These are phyloP conservation scores for Coniophora puteana DNA, from an alignment of 1,284 basidiomycete genomes.

Conservation along the genomic window DNA sequence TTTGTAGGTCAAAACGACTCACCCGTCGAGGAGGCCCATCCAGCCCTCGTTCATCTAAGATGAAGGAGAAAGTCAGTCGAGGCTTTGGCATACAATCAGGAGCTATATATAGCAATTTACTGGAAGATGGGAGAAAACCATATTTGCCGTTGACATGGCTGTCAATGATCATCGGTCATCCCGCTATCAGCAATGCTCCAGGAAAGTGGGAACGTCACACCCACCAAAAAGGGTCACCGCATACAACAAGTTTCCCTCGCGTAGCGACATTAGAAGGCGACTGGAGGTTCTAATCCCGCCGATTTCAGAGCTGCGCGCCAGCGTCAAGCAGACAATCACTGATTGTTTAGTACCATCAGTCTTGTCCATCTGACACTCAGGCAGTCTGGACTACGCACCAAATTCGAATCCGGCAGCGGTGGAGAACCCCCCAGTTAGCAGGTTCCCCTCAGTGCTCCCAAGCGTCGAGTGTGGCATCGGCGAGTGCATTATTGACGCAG, in stretches of 20 bases:
- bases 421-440: conserved; percentile 5
- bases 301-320: not conserved
- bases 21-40: conserved; percentile 5
- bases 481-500: too few species aligned
- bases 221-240: conserved; percentile 2
- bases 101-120: not conserved
- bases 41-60: conserved; percentile 3
- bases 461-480: conserved; percentile 1
- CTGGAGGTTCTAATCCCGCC: too few species aligned
- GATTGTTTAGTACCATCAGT: too few species aligned
- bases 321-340: too few species aligned
- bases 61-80: too few species aligned
- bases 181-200: not conserved
- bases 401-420: conserved; percentile 6
- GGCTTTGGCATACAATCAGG: too few species aligned
- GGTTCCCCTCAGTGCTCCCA: too few species aligned
- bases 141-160: conserved; percentile 6
- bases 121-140: conserved; percentile 5
- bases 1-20: too few species aligned
- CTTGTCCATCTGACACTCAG: too few species aligned
- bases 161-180: not conserved
- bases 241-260: conserved; percentile 6
- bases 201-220: not conserved
- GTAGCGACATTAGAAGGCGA: not conserved
- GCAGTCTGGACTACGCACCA: conserved; percentile 1